Percentiles rank a stretch among this genome's conserved stretches.
Evolutionary conservation across 495 filamentous ascomycete species (phyloP).

Genomic region (Chaetomium cochliodes): DNA sequence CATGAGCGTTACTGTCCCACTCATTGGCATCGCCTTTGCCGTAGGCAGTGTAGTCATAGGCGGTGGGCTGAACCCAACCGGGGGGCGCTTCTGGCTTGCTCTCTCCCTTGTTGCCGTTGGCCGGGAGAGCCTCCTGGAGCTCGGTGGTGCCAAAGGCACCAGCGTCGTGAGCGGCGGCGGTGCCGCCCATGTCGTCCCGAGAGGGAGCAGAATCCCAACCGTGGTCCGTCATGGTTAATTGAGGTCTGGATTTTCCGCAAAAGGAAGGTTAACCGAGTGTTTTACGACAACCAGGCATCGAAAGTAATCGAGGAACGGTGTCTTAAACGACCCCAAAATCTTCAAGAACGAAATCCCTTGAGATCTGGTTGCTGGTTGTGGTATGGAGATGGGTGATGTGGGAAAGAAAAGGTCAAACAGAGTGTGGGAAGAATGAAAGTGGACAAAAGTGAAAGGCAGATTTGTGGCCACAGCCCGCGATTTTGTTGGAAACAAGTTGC

Average conservation of each 20-base stretch:
- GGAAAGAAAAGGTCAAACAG: neutral
- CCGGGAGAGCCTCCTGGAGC: constrained; percentile 26
- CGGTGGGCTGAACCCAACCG: constrained; percentile 55
- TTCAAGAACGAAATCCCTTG: neutral
- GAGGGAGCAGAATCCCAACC: constrained; percentile 15
- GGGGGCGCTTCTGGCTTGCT: neutral
- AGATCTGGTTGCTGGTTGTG: neutral
- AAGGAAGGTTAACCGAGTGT: neutral
- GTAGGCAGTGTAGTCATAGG: constrained; percentile 53
- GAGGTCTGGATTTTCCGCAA: constrained; percentile 7
- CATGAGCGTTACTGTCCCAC: constrained; percentile 51
- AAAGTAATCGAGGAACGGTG: neutral
- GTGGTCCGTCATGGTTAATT: constrained; percentile 33
- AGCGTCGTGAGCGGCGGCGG: neutral
- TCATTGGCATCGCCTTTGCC: constrained; percentile 32
- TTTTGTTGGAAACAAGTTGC: neutral
- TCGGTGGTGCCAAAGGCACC: constrained; percentile 25
- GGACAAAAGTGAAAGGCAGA: neutral
- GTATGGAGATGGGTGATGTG: neutral
- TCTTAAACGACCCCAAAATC: neutral
- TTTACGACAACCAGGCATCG: neutral
- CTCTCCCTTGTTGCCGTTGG: neutral
- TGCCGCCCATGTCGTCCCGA: neutral
- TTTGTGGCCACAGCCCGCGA: neutral
- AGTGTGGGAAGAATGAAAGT: too few relatives aligned